Evolutionary conservation across 2,329 filamentous ascomycete species (phyloP), one percentile per base, ranked within the genome.

Genomic region (Chrysoporthe cubensis): DNA sequence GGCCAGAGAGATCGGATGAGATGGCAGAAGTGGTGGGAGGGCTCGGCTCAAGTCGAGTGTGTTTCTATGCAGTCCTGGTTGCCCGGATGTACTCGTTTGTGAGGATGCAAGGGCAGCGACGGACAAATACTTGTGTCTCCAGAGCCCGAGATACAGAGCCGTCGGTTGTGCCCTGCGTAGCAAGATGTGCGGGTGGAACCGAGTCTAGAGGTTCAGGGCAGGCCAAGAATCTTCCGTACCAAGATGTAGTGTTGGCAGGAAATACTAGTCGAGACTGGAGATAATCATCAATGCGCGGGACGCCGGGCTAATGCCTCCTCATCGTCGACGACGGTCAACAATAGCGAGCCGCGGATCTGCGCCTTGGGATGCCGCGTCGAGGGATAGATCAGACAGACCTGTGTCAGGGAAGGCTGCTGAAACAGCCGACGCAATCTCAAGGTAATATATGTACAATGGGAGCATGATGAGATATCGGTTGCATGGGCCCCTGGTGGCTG

Each of bases 341-440:
- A 32, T 40, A 32, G 40, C 54, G 54, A 34, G 14, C 14, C n/a
- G 54, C 34, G 52, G 44, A 34, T 37, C 46, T 52, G 42, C 46
- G 52, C 26, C 50, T 32, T 44, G 54, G 62, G 48, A 54, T 54
- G 59, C 34, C 26, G 37, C 57, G 26, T 68, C 40, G 32, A 62
- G 56, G 44, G 64, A 67, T 60, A 54, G 67, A 52, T 60, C 54
- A 60, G 61, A 61, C 60, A 61, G 67, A 44, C 44, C 54, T 66
- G 67, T 64, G 56, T 67, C 67, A 67, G 67, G 26, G 60, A 68
- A 52, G 54, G 62, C 9, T 65, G 64, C 65, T 69, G 67, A 69
- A 67, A 69, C 64, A 65, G 66, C 57, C 42, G 67, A 61, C 54
- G 56, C 48, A 59, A 68, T 62, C 63, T 65, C 63, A 65, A 34